Evolutionary conservation across 2,329 filamentous ascomycete genomes (phyloP).

Genomic region (Scolecobasidium constrictum): DNA sequence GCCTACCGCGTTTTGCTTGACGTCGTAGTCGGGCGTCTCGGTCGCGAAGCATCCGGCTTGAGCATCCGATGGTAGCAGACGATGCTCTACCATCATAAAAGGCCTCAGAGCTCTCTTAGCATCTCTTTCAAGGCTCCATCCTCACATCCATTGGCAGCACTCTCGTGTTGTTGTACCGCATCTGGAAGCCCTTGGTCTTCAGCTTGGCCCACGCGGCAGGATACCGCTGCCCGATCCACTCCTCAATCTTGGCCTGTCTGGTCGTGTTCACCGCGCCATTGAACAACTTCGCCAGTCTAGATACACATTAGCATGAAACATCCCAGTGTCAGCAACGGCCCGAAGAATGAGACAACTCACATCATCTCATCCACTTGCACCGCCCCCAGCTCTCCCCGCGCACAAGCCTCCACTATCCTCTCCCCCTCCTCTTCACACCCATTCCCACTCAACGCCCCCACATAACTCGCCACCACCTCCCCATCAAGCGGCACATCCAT

Average conservation of each 20-base stretch:
- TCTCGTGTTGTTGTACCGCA: slow-evolving; percentile 12
- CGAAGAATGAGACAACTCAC: slow-evolving; percentile 1
- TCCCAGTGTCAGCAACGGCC: neutral
- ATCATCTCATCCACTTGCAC: slow-evolving; percentile 7
- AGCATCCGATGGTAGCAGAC: too few relatives aligned
- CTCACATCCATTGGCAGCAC: slow-evolving; percentile 17
- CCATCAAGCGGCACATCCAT: slow-evolving; percentile 73
- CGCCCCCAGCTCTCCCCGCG: slow-evolving; percentile 1
- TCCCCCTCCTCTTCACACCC: slow-evolving; percentile 1
- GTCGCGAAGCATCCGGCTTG: too few relatives aligned
- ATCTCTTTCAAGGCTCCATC: slow-evolving; percentile 11
- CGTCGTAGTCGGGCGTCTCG: too few relatives aligned
- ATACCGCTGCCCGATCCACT: slow-evolving; percentile 61
- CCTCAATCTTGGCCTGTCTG: slow-evolving; percentile 58
- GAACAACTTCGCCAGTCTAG: neutral
- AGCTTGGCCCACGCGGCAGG: slow-evolving; percentile 59
- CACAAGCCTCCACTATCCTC: slow-evolving; percentile 1
- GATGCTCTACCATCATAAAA: too few relatives aligned
- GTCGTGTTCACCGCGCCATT: slow-evolving; percentile 43
- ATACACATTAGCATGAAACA: neutral
- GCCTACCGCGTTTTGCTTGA: too few relatives aligned
- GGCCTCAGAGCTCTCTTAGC: too few relatives aligned
- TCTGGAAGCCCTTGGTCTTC: slow-evolving; percentile 35
- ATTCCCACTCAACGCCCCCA: slow-evolving; percentile 64
- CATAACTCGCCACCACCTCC: slow-evolving; percentile 64